These are phyloP conservation scores for Blastomyces parvus DNA, from an alignment of 2,329 filamentous ascomycete species.

Conservation along the genomic window DNA sequence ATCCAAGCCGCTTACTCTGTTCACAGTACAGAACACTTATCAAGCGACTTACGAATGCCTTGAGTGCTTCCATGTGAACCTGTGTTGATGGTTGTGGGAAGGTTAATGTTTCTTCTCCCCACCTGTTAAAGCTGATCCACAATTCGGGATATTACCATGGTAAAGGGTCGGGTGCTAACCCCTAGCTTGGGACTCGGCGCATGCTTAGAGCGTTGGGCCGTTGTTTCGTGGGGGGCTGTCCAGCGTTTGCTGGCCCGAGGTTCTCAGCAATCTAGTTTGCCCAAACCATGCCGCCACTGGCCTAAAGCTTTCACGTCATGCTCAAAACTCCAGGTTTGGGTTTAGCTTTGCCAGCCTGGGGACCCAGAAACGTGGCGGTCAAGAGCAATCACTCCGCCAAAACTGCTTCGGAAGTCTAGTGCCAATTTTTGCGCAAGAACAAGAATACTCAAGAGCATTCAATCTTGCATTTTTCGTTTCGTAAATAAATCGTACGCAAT, in stretches of 20 bases:
- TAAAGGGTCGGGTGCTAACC: conserved; percentile 5
- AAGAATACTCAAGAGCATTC: background rate
- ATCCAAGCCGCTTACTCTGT: background rate
- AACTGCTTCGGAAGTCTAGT: background rate
- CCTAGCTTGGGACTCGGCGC: background rate
- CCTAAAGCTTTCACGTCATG: background rate
- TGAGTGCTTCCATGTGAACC: background rate
- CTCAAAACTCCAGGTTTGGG: background rate
- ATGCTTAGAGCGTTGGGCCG: background rate
- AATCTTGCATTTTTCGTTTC: background rate
- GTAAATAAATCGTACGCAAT: background rate
- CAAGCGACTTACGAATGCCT: background rate
- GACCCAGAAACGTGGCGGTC: background rate
- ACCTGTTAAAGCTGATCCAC: background rate
- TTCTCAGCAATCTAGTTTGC: background rate
- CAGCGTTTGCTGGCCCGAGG: background rate
- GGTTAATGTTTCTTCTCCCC: background rate
- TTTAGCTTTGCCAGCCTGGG: background rate
- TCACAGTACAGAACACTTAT: background rate
- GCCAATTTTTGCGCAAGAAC: background rate
- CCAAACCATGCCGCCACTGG: background rate
- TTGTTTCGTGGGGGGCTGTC: background rate
- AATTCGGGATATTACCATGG: conserved; percentile 6
- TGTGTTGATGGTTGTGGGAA: background rate
- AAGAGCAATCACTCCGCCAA: background rate